Evolutionary conservation across 306 rosid species (phyloP).

Genomic region (Trifolium repens): DNA sequence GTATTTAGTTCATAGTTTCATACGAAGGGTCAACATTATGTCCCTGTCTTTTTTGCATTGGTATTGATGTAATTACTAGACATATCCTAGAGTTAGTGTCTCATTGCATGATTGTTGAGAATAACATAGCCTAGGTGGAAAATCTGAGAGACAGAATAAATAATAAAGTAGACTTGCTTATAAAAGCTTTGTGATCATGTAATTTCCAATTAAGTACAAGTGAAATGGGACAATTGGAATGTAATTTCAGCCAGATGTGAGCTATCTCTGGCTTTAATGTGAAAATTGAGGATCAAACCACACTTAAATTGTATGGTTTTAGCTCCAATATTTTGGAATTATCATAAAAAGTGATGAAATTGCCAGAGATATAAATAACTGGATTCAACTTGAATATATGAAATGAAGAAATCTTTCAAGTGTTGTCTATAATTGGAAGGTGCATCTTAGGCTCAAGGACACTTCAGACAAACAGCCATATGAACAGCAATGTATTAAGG

Average conservation of each 20-base stretch:
- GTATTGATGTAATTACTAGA: neutral
- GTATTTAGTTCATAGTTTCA: neutral
- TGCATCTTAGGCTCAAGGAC: neutral
- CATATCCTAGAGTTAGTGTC: neutral
- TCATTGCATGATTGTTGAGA: neutral
- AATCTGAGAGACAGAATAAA: too few relatives aligned
- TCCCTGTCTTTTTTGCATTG: neutral
- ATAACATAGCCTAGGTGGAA: neutral
- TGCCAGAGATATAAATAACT: neutral
- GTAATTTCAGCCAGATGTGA: too few relatives aligned
- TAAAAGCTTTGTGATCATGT: too few relatives aligned
- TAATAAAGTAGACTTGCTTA: too few relatives aligned
- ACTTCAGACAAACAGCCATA: neutral
- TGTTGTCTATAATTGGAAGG: conserved; percentile 9
- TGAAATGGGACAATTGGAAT: too few relatives aligned
- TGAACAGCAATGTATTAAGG: neutral
- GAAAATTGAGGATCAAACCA: neutral
- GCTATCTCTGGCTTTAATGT: neutral
- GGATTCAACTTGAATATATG: neutral
- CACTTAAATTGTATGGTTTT: neutral
- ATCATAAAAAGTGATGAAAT: neutral
- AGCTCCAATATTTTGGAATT: conserved; percentile 4
- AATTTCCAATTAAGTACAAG: too few relatives aligned
- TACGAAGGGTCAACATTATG: neutral
- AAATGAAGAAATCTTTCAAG: neutral